These are phyloP conservation scores for Teratosphaeria zuluensis DNA, from an alignment of 2,329 filamentous ascomycete species.

Conservation along the genomic window DNA sequence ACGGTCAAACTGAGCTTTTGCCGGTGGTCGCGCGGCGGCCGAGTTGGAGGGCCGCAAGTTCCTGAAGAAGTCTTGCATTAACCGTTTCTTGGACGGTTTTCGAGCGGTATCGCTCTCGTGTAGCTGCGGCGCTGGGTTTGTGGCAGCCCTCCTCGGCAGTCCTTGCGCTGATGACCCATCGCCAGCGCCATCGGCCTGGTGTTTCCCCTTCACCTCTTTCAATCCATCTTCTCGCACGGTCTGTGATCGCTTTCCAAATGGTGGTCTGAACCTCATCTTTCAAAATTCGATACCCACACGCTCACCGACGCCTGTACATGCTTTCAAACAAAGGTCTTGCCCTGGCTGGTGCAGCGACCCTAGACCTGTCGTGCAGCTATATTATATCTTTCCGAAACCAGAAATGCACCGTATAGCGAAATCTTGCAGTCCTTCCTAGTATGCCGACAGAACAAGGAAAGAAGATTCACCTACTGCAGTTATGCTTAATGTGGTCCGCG, in stretches of 20 bases:
- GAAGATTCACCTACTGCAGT: background rate
- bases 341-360: background rate
- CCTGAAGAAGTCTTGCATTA: conserved; percentile 9
- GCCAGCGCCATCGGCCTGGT: background rate
- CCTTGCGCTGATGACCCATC: background rate
- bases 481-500: background rate
- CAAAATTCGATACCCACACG: background rate
- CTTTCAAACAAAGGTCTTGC: background rate
- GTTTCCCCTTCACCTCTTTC: background rate
- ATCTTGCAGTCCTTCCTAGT: background rate
- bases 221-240: background rate
- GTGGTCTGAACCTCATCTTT: background rate
- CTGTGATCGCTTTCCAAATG: background rate
- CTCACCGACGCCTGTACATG: background rate
- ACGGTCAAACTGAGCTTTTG: background rate
- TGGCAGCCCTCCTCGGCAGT: background rate
- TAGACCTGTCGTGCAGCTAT: background rate
- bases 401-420: background rate
- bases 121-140: background rate
- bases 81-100: background rate
- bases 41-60: background rate
- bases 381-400: background rate
- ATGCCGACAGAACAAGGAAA: background rate
- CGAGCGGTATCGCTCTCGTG: background rate
- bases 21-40: background rate